phyloP scores from a whole-genome alignment of 768 basidiomycete species.

The Multifurca ochricompacta region DNA sequence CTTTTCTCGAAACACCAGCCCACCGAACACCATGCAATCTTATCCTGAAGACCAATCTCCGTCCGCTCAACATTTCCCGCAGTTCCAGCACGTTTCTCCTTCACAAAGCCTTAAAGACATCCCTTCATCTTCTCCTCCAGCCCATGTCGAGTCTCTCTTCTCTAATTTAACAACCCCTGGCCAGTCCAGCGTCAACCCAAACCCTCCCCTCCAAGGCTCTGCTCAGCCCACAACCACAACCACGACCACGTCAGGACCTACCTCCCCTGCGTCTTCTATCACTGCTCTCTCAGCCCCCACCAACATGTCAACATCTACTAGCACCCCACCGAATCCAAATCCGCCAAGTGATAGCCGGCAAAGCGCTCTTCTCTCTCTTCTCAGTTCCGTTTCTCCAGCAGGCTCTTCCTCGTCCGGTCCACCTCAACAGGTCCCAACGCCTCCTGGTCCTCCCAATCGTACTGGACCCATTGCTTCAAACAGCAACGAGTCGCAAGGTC shows the following conservation, averaged over 20 bases:
- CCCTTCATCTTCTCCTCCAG: constrained; percentile 41
- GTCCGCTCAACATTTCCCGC: constrained; percentile 16
- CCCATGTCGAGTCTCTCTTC: constrained; percentile 63
- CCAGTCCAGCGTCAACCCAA: constrained; percentile 32
- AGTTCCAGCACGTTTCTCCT: constrained; percentile 29
- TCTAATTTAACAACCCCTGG: constrained; percentile 39
- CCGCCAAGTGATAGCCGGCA: constrained; percentile 44
- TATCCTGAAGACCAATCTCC: constrained; percentile 19
- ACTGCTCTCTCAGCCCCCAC: constrained; percentile 36
- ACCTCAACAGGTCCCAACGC: constrained; percentile 61
- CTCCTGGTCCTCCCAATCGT: constrained; percentile 50
- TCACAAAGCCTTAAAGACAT: constrained; percentile 30
- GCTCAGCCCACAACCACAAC: constrained; percentile 25
- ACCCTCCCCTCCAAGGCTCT: constrained; percentile 25
- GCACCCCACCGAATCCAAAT: constrained; percentile 30
- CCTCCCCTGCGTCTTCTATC: constrained; percentile 36
- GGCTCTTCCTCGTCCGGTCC: constrained; percentile 27
- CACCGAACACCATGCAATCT: constrained; percentile 9
- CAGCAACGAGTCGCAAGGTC: constrained; percentile 56
- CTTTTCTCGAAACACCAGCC: constrained; percentile 21
- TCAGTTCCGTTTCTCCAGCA: constrained; percentile 44
- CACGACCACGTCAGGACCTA: constrained; percentile 34
- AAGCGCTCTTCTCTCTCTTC: constrained; percentile 64
- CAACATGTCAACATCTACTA: constrained; percentile 30
- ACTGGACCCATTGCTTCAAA: constrained; percentile 46